phyloP scores from a whole-genome alignment of 768 basidiomycete species.

The Trametes coccinea region DNA sequence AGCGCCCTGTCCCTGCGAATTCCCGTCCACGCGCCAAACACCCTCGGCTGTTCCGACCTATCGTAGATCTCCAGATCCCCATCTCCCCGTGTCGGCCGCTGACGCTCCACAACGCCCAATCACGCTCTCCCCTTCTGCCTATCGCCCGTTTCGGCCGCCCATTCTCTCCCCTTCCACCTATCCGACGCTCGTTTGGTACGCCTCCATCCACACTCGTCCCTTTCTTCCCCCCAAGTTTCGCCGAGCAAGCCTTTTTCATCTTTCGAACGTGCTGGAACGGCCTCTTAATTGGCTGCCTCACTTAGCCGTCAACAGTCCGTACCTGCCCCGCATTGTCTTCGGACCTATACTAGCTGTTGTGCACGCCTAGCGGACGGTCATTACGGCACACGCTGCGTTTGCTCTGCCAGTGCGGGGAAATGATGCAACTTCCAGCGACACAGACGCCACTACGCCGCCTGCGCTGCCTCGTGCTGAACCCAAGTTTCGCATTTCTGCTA shows the following conservation, averaged over 20 bases:
- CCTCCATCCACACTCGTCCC: background rate
- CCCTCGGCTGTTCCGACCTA: background rate
- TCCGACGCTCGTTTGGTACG: background rate
- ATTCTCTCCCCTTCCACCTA: background rate
- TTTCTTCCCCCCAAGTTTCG: background rate
- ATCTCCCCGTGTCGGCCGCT: conserved; percentile 7
- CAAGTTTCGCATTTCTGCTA: background rate
- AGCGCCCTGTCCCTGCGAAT: background rate
- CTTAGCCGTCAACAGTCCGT: background rate
- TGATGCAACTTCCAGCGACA: background rate
- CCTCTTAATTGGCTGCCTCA: background rate
- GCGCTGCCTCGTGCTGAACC: background rate
- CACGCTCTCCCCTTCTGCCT: background rate
- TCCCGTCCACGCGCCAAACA: background rate
- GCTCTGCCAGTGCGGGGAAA: conserved; percentile 4
- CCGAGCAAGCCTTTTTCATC: background rate
- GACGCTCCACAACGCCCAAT: conserved; percentile 6
- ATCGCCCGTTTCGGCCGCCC: background rate
- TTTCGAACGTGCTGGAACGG: background rate
- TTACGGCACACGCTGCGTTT: conserved; percentile 4
- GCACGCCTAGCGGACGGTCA: background rate
- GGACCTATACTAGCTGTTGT: background rate
- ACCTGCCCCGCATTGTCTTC: conserved; percentile 10
- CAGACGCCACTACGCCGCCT: background rate
- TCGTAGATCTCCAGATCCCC: conserved; percentile 10